phyloP scores from a whole-genome alignment of 2,329 filamentous ascomycete species.

The Curvularia eragrostidis region DNA sequence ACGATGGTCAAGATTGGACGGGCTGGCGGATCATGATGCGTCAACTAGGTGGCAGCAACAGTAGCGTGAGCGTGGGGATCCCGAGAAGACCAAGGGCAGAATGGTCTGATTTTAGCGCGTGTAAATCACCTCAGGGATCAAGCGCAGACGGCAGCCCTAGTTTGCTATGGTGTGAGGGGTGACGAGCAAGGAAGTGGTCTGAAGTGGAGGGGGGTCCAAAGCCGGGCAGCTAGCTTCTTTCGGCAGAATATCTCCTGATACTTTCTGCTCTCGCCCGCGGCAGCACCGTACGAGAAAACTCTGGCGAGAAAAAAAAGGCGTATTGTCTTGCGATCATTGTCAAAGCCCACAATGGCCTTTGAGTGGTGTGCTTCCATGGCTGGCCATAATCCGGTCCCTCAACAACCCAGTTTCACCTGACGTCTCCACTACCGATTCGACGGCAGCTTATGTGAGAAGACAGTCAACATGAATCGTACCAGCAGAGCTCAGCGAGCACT shows the following conservation, averaged over 20 bases:
- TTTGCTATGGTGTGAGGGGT: constrained; percentile 36
- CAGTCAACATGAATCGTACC: constrained; percentile 11
- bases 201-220: constrained; percentile 30
- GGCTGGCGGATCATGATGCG: constrained; percentile 43
- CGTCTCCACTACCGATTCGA: constrained; percentile 8
- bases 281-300: constrained; percentile 2
- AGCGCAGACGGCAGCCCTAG: constrained; percentile 8
- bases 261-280: constrained; percentile 19
- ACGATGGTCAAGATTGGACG: constrained; percentile 22
- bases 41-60: constrained; percentile 37
- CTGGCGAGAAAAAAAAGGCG: not conserved
- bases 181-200: constrained; percentile 13
- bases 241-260: constrained; percentile 34
- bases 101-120: constrained; percentile 29
- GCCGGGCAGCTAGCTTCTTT: constrained; percentile 23
- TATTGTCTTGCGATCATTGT: not conserved
- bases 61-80: constrained; percentile 25
- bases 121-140: constrained; percentile 22
- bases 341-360: not conserved
- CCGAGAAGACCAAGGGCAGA: constrained; percentile 13
- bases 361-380: not conserved
- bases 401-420: constrained; percentile 3
- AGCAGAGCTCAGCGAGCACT: constrained; percentile 15
- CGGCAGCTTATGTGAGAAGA: constrained; percentile 21
- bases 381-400: constrained; percentile 8